Percentiles rank a stretch among this genome's conserved stretches.
phyloP scores from a whole-genome alignment of 164 flowering plant genomes.

The Santalum album region DNA sequence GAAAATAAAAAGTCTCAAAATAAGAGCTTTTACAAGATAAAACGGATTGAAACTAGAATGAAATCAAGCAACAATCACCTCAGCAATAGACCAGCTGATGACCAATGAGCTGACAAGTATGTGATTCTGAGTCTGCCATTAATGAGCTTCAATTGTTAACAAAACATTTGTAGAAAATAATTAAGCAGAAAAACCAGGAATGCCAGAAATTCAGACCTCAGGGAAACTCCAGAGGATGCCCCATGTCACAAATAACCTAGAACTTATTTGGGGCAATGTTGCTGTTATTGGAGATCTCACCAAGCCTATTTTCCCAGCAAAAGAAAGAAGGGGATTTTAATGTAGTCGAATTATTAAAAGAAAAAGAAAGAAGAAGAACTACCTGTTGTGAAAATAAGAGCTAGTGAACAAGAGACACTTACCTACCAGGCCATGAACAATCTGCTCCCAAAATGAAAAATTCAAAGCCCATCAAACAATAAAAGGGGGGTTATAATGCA shows the following conservation, averaged over 20 bases:
- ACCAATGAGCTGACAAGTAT: constrained; percentile 74
- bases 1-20: too few relatives aligned
- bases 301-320: constrained; percentile 41
- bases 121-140: constrained; percentile 49
- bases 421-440: constrained; percentile 68
- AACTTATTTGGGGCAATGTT: constrained; percentile 80
- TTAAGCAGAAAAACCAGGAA: not conserved
- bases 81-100: constrained; percentile 94
- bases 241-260: constrained; percentile 80
- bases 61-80: too few relatives aligned
- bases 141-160: constrained; percentile 4
- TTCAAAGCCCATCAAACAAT: not conserved
- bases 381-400: too few relatives aligned
- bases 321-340: not conserved
- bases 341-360: not conserved
- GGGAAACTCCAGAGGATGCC: constrained; percentile 87
- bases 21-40: too few relatives aligned
- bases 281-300: constrained; percentile 92
- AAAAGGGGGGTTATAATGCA: too few relatives aligned
- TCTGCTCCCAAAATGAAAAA: constrained; percentile 29
- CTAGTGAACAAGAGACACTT: too few relatives aligned
- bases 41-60: too few relatives aligned
- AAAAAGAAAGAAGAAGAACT: not conserved
- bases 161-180: not conserved
- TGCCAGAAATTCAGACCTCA: constrained; percentile 40